Evolutionary conservation across 176 grass and related monocot genomes (phyloP), one percentile per base, ranked within the genome.

Genomic region (Metroxylon sagu): DNA sequence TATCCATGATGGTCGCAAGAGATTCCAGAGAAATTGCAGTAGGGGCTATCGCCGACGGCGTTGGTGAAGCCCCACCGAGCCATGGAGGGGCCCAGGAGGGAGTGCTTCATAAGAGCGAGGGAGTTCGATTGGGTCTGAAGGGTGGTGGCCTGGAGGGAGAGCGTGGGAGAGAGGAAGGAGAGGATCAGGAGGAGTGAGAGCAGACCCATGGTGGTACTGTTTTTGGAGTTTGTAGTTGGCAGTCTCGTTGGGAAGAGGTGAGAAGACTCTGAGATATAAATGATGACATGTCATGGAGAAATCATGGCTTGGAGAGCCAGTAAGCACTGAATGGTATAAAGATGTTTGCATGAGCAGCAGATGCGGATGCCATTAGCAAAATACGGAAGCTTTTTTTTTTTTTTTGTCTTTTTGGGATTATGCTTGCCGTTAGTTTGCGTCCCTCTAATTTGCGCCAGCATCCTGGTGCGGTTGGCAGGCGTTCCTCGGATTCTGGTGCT

Each of bases 101-200:
- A 69, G 21, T 76, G 49, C 61, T 98, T 98, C 81, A 98, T 63
- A 25, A 56, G 68, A 35, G 84, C 75, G 2, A 98, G 82, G 49
- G 88, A 98, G 26, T 35, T 19, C 0, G 59, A 74, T 75, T 98
- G 79, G 10, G 67, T 29, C 18, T 63, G 50, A 21, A 29, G 23
- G 25, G 31, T 5, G 5, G 61, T 30, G 30, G 71, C 18, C 5
- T 54, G 55, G 55, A 50, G 62, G 53, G 66, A 35, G 25, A 52
- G 63, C 62, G 75, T 16, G 7, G 25, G n/a, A 26, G 29, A 50
- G 52, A 65, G 12, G 26, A 72, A 30, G 63, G 53, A 62, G 60
- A 72, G 49, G 51, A 16, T 50, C 51, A 71, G 57, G 29, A 21
- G 19, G 2, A 19, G 7, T 8, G 50, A 27, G 65, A 48, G 16